Conservation (phyloP, 495 filamentous ascomycete species). For the Podospora fimiseda region DNA sequence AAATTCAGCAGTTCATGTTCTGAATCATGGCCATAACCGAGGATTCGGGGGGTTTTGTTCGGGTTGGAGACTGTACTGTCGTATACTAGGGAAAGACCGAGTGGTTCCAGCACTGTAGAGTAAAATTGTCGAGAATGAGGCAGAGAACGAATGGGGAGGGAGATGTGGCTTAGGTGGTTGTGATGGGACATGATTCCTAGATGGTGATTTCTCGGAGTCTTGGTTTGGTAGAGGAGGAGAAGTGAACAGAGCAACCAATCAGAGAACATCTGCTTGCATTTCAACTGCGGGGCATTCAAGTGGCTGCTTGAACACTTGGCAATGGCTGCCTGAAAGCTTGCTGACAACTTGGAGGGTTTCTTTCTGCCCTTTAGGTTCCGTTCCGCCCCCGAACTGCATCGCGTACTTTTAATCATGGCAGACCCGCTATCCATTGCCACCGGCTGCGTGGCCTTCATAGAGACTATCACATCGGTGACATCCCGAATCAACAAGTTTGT, state of each 20-base stretch:
- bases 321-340: no score
- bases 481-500: conserved; percentile 1
- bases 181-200: conserved; percentile 8
- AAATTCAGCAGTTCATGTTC: no score
- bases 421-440: conserved; percentile 6
- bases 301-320: no score
- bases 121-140: conserved; percentile 28
- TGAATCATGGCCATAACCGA: conserved; percentile 27
- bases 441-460: conserved; percentile 6
- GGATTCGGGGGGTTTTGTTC: conserved; percentile 13
- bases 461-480: neutral
- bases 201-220: no score
- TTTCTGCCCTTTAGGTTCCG: no score
- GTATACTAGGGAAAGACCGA: conserved; percentile 30
- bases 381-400: no score
- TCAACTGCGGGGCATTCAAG: no score
- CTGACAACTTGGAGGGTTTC: no score
- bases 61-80: conserved; percentile 22
- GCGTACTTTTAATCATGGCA: no score
- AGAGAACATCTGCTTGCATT: no score
- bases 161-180: conserved; percentile 31
- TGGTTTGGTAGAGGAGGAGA: neutral
- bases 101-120: conserved; percentile 21
- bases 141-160: conserved; percentile 26
- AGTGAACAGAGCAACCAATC: neutral